phyloP scores from a whole-genome alignment of 176 grass and related monocot genomes.

The Musa schizocarpa region DNA sequence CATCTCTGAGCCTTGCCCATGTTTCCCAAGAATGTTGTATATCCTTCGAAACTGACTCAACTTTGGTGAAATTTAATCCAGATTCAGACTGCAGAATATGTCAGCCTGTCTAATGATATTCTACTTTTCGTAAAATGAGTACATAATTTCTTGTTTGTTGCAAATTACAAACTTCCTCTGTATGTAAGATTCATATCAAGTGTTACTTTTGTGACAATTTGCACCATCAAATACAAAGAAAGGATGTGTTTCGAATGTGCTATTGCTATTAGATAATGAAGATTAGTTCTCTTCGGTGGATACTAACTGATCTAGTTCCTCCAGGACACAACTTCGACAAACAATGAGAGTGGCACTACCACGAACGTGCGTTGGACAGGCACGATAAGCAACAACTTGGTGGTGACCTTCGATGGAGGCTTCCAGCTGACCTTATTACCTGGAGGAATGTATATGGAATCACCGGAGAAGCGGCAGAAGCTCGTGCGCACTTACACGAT shows the following conservation, averaged over 20 bases:
- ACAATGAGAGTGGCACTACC: constrained; percentile 31
- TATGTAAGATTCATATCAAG: not conserved
- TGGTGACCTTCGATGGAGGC: constrained; percentile 78
- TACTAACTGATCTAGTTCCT: constrained; percentile 10
- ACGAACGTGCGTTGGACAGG: constrained; percentile 77
- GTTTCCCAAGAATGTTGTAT: not conserved
- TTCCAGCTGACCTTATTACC: constrained; percentile 81
- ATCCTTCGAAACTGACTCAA: not conserved
- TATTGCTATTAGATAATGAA: not conserved
- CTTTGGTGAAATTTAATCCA: no score
- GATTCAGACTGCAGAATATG: not conserved
- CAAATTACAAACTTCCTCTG: not conserved
- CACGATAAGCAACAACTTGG: constrained; percentile 30
- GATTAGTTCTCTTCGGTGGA: not conserved
- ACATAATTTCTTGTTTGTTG: not conserved
- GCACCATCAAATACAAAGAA: no score
- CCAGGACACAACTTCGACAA: constrained; percentile 58
- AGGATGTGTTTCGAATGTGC: not conserved
- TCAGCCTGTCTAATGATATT: not conserved
- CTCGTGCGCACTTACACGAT: constrained; percentile 66
- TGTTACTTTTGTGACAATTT: not conserved
- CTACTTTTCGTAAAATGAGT: not conserved
- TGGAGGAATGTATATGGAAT: constrained; percentile 88
- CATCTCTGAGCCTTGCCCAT: not conserved
- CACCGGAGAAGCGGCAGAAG: constrained; percentile 52